Conservation (phyloP, 306 rosid species). For the Carpinus fangiana region DNA sequence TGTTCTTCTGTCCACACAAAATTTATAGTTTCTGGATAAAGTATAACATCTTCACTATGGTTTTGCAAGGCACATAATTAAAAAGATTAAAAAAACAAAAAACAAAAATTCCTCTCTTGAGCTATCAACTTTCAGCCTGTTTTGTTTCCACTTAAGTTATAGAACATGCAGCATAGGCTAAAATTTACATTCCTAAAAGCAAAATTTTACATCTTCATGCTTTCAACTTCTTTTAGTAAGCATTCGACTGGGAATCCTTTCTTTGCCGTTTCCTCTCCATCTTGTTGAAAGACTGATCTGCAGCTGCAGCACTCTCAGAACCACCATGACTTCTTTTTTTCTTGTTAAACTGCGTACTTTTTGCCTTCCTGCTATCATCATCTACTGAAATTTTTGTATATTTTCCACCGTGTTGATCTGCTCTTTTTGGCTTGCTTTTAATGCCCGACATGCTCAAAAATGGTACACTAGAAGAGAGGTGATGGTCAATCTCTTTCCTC, state of each 20-base stretch:
- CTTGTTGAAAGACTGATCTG: neutral
- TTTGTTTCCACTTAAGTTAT: neutral
- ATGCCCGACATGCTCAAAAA: conserved; percentile 58
- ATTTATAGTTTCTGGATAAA: neutral
- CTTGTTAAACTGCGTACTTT: conserved; percentile 36
- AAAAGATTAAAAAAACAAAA: neutral
- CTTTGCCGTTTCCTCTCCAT: conserved; percentile 38
- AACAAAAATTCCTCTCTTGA: neutral
- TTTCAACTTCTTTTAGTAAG: conserved; percentile 34
- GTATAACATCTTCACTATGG: neutral
- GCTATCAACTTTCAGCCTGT: neutral
- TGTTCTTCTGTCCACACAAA: conserved; percentile 18
- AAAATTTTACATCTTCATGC: conserved; percentile 20
- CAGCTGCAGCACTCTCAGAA: conserved; percentile 22
- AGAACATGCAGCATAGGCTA: conserved; percentile 13
- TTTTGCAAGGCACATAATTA: conserved; percentile 7
- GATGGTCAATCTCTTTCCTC: conserved; percentile 64
- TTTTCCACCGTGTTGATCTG: conserved; percentile 34
- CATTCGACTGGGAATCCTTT: conserved; percentile 28
- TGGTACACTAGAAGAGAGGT: conserved; percentile 51
- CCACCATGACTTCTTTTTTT: conserved; percentile 32
- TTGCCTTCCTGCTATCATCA: conserved; percentile 36
- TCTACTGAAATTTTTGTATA: conserved; percentile 32
- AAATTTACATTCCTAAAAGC: conserved; percentile 28
- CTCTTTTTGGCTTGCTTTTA: conserved; percentile 47